A percentile compares a stretch with the other conserved stretches of the same genome.
These are phyloP conservation scores for Ambrosiella cleistominuta DNA, from an alignment of 2,329 filamentous ascomycete genomes.

Conservation along the genomic window DNA sequence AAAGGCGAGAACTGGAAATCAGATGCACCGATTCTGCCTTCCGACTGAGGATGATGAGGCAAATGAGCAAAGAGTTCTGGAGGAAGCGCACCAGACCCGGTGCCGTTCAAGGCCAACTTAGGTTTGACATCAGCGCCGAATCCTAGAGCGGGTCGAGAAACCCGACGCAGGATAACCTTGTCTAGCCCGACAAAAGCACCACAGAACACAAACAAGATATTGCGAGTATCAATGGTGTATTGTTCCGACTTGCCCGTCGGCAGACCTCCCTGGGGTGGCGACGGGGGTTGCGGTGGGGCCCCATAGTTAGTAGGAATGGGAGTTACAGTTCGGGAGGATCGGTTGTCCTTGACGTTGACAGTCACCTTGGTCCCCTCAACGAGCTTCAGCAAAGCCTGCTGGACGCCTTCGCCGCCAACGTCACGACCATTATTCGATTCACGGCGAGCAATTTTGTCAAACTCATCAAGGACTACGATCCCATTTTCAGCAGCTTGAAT, in stretches of 20 bases:
- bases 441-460: slow-evolving; percentile 87
- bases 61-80: slow-evolving; percentile 40
- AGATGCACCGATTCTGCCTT: slow-evolving; percentile 18
- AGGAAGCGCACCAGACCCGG: slow-evolving; percentile 42
- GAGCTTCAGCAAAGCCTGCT: slow-evolving; percentile 87
- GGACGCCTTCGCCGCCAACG: slow-evolving; percentile 88
- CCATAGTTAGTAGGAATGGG: slow-evolving; percentile 37
- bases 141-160: slow-evolving; percentile 70
- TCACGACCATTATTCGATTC: slow-evolving; percentile 82
- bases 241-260: slow-evolving; percentile 38
- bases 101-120: slow-evolving; percentile 23
- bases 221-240: slow-evolving; percentile 73
- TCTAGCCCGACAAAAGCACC: slow-evolving; percentile 89
- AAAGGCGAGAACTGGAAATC: slow-evolving; percentile 33
- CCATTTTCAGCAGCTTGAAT: slow-evolving; percentile 70
- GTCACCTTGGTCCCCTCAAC: slow-evolving; percentile 92
- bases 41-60: slow-evolving; percentile 31
- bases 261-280: slow-evolving; percentile 29
- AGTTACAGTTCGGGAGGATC: slow-evolving; percentile 35
- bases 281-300: slow-evolving; percentile 22
- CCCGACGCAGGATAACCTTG: slow-evolving; percentile 70
- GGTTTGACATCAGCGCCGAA: slow-evolving; percentile 70
- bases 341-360: slow-evolving; percentile 69
- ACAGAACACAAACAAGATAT: slow-evolving; percentile 93
- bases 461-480: slow-evolving; percentile 90